These are phyloP conservation scores for Trichoderma orchidacearum DNA, from an alignment of 495 filamentous ascomycete genomes.

Conservation along the genomic window DNA sequence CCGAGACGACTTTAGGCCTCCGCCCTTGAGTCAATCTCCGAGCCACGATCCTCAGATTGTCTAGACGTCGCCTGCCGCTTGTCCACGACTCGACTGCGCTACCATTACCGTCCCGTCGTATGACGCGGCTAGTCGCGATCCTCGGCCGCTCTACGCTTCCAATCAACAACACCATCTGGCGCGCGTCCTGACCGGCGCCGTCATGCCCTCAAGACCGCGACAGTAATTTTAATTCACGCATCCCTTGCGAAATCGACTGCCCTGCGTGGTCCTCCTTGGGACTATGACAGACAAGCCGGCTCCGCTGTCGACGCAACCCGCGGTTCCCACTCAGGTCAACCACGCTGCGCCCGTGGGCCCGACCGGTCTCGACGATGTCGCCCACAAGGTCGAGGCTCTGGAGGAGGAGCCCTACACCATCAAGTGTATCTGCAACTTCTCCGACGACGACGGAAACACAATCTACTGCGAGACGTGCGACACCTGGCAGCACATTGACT, in stretches of 20 bases:
- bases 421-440: conserved; percentile 88
- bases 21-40: conserved; percentile 5
- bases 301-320: conserved; percentile 43
- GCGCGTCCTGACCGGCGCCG: conserved; percentile 31
- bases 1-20: conserved; percentile 3
- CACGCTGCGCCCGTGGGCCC: conserved; percentile 30
- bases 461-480: conserved; percentile 93
- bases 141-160: conserved; percentile 4
- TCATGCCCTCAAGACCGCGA: conserved; percentile 43
- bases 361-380: conserved; percentile 46
- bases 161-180: conserved; percentile 8
- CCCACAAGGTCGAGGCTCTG: conserved; percentile 36
- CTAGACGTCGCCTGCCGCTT: conserved; percentile 2
- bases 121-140: background rate
- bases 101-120: background rate
- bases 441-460: conserved; percentile 93
- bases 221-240: conserved; percentile 32
- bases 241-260: conserved; percentile 19
- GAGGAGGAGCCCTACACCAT: conserved; percentile 92
- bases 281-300: conserved; percentile 90
- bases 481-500: conserved; percentile 96
- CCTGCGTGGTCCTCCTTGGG: conserved; percentile 42
- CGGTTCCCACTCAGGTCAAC: conserved; percentile 33
- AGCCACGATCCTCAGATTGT: conserved; percentile 5
- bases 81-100: background rate